Evolutionary conservation across 2,329 filamentous ascomycete genomes (phyloP), one percentile per base, ranked within the genome.

Genomic region (Cytospora schulzeri): DNA sequence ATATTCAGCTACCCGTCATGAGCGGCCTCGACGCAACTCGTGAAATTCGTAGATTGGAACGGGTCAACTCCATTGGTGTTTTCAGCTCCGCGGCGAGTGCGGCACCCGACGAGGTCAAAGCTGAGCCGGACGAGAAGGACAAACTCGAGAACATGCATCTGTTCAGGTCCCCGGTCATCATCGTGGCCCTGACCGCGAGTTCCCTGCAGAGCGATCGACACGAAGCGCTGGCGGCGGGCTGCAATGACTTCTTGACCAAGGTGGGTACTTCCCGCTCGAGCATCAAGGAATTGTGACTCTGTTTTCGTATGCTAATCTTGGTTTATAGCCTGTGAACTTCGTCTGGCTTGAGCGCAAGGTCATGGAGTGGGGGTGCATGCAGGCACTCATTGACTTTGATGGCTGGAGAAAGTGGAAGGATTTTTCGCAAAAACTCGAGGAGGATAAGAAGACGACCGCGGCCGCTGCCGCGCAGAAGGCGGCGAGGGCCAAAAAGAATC

Each of bases 331-430:
- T 24, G 94, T 99, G 70, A 96, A 96, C 75, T 97, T 97, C 74
- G 91, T 96, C 66, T 99, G 94, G 93, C 86, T 99, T 29, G 92
- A 97, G 76, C 88, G 94, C 64, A 99, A 99, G 77, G 93, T 98
- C 70, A 97, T 96, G 79, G 95, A 99, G 82, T 99, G 95, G 95
- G 95, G 95, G 63, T 98, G 95, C 80, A 99, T 99, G 95, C 95
- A 98, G 80, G 95, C 95, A 12, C 84, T 99, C 28, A 98, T 99
- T 73, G 95, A 99, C 79, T 98, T 95, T 75, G 94, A 98, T 75
- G 95, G 95, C 67, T 99, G 95, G 95, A 87, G 93, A 62, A 92
- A 92, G 76, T 99, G 95, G 95, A 97, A 97, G 76, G 91, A 95
- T 72, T 94, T 91, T 73, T 81, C 80, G 11, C 79, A 82, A 64